Base-by-base conservation (phyloP, 352 stramenopile species). In the Blastocystis sp. region DNA sequence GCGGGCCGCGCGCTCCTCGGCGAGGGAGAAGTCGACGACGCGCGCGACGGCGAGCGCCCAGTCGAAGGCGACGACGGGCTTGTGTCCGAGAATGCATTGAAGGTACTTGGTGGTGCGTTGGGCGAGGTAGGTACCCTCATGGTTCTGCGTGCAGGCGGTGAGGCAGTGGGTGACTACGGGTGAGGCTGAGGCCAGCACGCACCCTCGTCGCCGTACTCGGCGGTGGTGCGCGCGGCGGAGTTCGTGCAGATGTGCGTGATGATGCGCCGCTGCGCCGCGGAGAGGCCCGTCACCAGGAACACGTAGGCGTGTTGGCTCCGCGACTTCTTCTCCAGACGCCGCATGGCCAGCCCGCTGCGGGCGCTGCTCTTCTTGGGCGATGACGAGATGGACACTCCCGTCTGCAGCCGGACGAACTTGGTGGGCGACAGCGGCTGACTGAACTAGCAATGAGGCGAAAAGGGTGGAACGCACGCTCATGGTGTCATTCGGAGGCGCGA, bases 161-260 rank as follows among this genome's bases (percentile, higher is more conserved):
- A 84, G 68, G 61, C 74, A 84, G 28, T 84, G 74, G 28, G 74
- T 84, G n/a, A 84, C 74, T 84, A 68, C 19, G 48, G 61, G n/a
- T 69, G 6, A 68, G 3, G 21, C 2, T 28, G 11, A 68, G 69
- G 4, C 14, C 14, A 3, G 0, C 10, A 24, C 1, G 21, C 6
- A 34, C 74, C 74, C 59, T 69, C 74, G n/a, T 52, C 24, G 34
- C 52, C 68, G 43, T 69, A 84, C 38, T 84, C 74, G 10, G 40
- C 14, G 34, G 66, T 59, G 11, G 43, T 48, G 14, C 74, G 74
- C 68, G 57, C 74, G 9, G 74, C 65, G 9, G 74, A 84, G 60
- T 84, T 54, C 0, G 52, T 66, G 74, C 52, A 84, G 7, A 84
- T 43, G 54, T 84, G 74, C 19, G 57, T 70, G 24, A 84, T 42